Evolutionary conservation across 352 stramenopile genomes (phyloP), one percentile per base, ranked within the genome.

Genomic region (Achlya hypogyna): DNA sequence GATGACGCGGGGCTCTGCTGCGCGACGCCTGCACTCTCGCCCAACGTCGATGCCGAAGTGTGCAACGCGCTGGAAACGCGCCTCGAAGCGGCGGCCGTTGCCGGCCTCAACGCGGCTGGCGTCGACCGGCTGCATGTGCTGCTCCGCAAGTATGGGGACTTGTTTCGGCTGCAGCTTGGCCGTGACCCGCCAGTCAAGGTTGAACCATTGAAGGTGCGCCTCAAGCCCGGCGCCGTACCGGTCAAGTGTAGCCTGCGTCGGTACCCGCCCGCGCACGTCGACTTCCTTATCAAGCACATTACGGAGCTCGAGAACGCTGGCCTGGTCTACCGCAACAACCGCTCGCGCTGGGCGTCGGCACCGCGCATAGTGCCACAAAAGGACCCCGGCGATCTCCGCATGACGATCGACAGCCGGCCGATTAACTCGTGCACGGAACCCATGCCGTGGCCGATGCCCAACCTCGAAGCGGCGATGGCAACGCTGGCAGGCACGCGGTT

Each of bases 401-500:
- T 72, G 64, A 58, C 72, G 1, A 71, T 75, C 23, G 65, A 75
- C 22, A 68, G 43, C 1, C 31, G 69, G 0, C 14, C 12, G 6
- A 62, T 75, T 0, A 77, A 77, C 35, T 69, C 62, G 12, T 27
- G 63, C 4, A 77, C 59, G 0, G 64, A 69, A 29, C 4, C 63
- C 2, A 75, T 74, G 72, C 63, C 49, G 23, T 72, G 65, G 70
- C 64, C 70, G 1, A 72, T 74, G 65, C 49, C 65, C 2, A 34
- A 70, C 9, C 3, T 72, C 5, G 70, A n/a, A n/a, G n/a, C n/a
- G n/a, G n/a, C n/a, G n/a, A 35, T 73, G 5, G 47, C 32, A 22
- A 32, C 35, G 5, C 10, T 70, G 0, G 69, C 63, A 31, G 52
- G 52, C 1, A 69, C 66, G 53, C 51, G 40, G 32, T 70, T 8